Evolutionary conservation across 345 rosid species (phyloP).

Genomic region (Draba incana): DNA sequence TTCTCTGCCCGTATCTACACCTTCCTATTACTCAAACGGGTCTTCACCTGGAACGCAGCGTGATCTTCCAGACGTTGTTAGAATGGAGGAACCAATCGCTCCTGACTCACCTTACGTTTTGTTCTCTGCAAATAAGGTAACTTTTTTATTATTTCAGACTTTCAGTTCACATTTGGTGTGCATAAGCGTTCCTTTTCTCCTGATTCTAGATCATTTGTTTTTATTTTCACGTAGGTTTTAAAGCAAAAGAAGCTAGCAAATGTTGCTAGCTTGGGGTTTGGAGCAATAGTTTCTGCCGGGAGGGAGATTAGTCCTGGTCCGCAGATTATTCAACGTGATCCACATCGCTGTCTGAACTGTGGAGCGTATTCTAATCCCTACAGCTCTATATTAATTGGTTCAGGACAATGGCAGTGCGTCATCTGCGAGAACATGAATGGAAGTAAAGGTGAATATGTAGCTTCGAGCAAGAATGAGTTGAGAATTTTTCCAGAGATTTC

Average conservation of each 20-base stretch:
- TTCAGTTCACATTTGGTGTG: too few species aligned
- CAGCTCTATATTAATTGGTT: slow-evolving; percentile 78
- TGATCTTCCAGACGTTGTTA: slow-evolving; percentile 54
- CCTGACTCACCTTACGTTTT: slow-evolving; percentile 65
- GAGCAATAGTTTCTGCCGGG: slow-evolving; percentile 90
- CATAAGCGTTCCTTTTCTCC: too few species aligned
- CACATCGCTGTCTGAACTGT: slow-evolving; percentile 87
- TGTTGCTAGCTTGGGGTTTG: slow-evolving; percentile 89
- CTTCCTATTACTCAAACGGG: slow-evolving; percentile 77
- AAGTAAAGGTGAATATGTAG: slow-evolving; percentile 86
- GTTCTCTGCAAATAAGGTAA: slow-evolving; percentile 87
- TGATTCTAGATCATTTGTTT: too few species aligned
- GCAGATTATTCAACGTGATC: slow-evolving; percentile 79
- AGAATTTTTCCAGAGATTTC: slow-evolving; percentile 74
- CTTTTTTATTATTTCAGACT: not conserved
- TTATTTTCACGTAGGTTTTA: slow-evolving; percentile 81
- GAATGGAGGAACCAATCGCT: slow-evolving; percentile 54
- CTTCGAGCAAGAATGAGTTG: slow-evolving; percentile 75
- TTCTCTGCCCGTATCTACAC: slow-evolving; percentile 79
- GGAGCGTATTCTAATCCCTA: slow-evolving; percentile 92
- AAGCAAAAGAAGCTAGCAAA: slow-evolving; percentile 90
- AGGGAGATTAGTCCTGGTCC: slow-evolving; percentile 78
- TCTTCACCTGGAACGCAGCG: slow-evolving; percentile 55
- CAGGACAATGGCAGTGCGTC: slow-evolving; percentile 98
- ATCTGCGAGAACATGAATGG: slow-evolving; percentile 73